phyloP scores from a whole-genome alignment of 768 basidiomycete species.

The Pleurotus eryngii region DNA sequence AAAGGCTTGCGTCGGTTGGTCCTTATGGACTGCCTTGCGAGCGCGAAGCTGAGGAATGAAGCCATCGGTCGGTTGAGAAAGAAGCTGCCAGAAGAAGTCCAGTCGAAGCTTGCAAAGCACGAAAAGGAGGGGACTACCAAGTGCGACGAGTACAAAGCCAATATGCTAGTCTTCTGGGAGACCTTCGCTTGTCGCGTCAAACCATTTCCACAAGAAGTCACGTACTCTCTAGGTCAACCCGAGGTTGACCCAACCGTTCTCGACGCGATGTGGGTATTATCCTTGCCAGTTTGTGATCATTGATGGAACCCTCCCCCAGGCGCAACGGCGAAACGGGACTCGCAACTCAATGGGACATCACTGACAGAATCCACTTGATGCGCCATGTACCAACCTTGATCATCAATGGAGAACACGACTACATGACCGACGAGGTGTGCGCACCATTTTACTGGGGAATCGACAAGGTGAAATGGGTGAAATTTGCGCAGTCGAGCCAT shows the following conservation, averaged over 20 bases:
- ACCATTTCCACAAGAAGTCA: slow-evolving; percentile 24
- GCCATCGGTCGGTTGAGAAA: slow-evolving; percentile 19
- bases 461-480: slow-evolving; percentile 27
- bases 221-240: slow-evolving; percentile 18
- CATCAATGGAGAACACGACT: slow-evolving; percentile 34
- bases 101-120: slow-evolving; percentile 24
- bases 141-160: slow-evolving; percentile 26
- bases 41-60: slow-evolving; percentile 24
- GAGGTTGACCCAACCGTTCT: slow-evolving; percentile 34
- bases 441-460: slow-evolving; percentile 29
- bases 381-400: slow-evolving; percentile 24
- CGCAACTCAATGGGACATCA: slow-evolving; percentile 22
- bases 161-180: slow-evolving; percentile 21
- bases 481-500: slow-evolving; percentile 26
- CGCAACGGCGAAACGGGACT: slow-evolving; percentile 30
- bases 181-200: slow-evolving; percentile 22
- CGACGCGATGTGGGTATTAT: slow-evolving; percentile 26
- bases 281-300: neutral
- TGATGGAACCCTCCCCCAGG: neutral
- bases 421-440: slow-evolving; percentile 30
- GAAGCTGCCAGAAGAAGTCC: slow-evolving; percentile 27
- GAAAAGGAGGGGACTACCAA: slow-evolving; percentile 27
- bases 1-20: slow-evolving; percentile 29
- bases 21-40: slow-evolving; percentile 22
- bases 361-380: slow-evolving; percentile 21